Conservation (phyloP, 345 rosid genomes). For the Excoecaria agallocha region DNA sequence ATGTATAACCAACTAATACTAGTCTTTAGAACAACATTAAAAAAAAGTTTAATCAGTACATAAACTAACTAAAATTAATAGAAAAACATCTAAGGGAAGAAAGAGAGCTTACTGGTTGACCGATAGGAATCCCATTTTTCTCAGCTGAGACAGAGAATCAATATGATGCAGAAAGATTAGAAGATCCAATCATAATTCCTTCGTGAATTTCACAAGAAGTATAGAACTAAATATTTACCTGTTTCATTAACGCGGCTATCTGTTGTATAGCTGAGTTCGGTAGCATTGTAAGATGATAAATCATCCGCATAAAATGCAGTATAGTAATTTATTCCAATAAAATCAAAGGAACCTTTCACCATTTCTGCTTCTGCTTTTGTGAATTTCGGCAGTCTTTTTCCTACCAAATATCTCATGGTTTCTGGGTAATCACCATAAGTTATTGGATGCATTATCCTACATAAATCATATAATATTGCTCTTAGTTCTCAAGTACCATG, state of each 20-base stretch:
- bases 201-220: background rate
- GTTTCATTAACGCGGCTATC: constrained; percentile 10
- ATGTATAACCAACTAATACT: constrained; percentile 47
- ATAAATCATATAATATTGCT: background rate
- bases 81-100: background rate
- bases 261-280: constrained; percentile 13
- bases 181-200: background rate
- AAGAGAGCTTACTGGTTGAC: background rate
- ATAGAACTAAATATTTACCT: background rate
- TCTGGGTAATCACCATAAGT: constrained; percentile 22
- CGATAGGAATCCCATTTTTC: constrained; percentile 25
- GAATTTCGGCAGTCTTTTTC: constrained; percentile 20
- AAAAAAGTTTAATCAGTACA: background rate
- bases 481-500: background rate
- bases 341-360: constrained; percentile 18
- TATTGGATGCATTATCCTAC: constrained; percentile 20
- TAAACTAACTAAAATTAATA: background rate
- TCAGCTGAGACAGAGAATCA: constrained; percentile 5
- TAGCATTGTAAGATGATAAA: background rate
- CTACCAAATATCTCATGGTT: constrained; percentile 19
- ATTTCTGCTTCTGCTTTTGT: constrained; percentile 11
- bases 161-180: background rate
- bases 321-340: constrained; percentile 19
- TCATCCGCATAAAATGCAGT: constrained; percentile 18
- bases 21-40: constrained; percentile 33